phyloP scores from a whole-genome alignment of 768 basidiomycete genomes.

The Daedaleopsis nitida region DNA sequence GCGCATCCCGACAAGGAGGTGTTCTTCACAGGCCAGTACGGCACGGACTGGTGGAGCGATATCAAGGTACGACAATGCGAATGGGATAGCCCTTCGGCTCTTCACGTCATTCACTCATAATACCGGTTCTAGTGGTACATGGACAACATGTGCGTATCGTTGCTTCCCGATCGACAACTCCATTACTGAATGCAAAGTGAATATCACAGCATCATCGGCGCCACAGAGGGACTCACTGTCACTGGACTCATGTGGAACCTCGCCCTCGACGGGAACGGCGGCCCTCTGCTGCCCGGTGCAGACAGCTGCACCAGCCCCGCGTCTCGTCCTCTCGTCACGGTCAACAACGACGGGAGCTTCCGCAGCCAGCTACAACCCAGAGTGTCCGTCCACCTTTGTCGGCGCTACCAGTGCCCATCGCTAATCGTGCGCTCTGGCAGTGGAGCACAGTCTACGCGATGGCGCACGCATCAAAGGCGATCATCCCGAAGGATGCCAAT shows the following conservation, averaged over 20 bases:
- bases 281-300: constrained; percentile 67
- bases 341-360: constrained; percentile 67
- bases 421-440: not conserved
- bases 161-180: not conserved
- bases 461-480: constrained; percentile 75
- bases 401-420: not conserved
- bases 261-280: constrained; percentile 61
- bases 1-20: constrained; percentile 62
- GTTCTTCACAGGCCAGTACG: constrained; percentile 57
- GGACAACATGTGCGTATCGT: constrained; percentile 57
- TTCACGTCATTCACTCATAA: not conserved
- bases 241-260: constrained; percentile 76
- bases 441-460: constrained; percentile 57
- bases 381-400: constrained; percentile 47
- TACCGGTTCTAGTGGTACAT: constrained; percentile 58
- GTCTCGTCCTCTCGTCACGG: constrained; percentile 67
- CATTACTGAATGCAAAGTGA: constrained; percentile 13
- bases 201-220: constrained; percentile 40
- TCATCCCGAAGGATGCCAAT: constrained; percentile 65
- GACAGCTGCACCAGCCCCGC: constrained; percentile 59
- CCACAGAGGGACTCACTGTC: constrained; percentile 41
- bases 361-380: constrained; percentile 70
- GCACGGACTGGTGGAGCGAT: constrained; percentile 79
- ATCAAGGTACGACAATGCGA: constrained; percentile 55
- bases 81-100: no score